Evolutionary conservation across 768 basidiomycete species (phyloP), one percentile per base, ranked within the genome.

Genomic region (Hemileccinum impolitum): DNA sequence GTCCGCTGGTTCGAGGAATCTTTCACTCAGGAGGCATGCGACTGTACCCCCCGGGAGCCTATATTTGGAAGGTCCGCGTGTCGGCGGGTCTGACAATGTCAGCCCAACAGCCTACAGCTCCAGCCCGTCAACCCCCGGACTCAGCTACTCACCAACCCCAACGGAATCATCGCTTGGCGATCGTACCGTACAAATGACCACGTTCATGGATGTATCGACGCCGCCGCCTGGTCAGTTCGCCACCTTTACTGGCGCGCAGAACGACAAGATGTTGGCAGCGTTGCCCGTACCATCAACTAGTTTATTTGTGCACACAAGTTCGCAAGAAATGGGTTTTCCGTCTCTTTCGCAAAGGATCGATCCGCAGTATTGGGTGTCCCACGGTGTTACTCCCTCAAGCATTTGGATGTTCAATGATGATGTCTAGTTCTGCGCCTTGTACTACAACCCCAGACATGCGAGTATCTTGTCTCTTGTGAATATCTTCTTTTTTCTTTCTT

Each of bases 121-220:
- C 10, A 75, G 74, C 53, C 79, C 81, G 10, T 67, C 75, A n/a
- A 82, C 80, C 0, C 82, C 82, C 0, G 69, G 72, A 17, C 76
- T 85, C 34, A 76, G 72, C 11, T 78, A 79, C 43, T 84, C 83
- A 0, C 83, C 83, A 0, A 75, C 80, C 1, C 76, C 81, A 4
- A 81, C 80, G 1, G 81, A 80, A 48, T 82, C 78, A 0, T 77
- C 77, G 6, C 67, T 74, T 40, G 76, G 75, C 34, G 80, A 81
- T 54, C 74, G 74, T 19, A 82, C 79, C 0, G 69, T 81, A 19
- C 81, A 82, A 55, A 77, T 81, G 75, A 64, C 73, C 14, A 71
- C 66, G 0, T 81, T 81, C 49, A 64, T 74, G 57, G 80, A 83
- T 51, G 73, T 68, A 14, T 54, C 58, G 7, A 68, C 66, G 28